A percentile compares a stretch with the other conserved stretches of the same genome.
Evolutionary conservation across 1,284 basidiomycete genomes (phyloP).

Genomic region (Tilletia horrida): DNA sequence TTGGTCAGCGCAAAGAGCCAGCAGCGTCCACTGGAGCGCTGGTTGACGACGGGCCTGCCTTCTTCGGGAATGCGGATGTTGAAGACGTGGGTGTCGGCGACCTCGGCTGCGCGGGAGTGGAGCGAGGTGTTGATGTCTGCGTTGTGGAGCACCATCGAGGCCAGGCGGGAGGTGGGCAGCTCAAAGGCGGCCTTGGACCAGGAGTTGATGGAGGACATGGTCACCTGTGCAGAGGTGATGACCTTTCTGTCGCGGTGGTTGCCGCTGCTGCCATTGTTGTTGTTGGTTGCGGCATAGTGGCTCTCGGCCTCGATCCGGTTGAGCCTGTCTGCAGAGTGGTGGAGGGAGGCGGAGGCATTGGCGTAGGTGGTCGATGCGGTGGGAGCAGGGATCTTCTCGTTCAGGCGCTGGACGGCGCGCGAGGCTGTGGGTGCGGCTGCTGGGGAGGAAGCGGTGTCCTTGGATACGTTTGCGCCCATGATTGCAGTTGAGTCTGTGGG

Average conservation of each 20-base stretch:
- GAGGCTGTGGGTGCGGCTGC: background rate
- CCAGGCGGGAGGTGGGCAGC: slow-evolving; percentile 67
- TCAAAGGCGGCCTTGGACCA: background rate
- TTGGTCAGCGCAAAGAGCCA: slow-evolving; percentile 59
- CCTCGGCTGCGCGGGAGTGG: slow-evolving; percentile 64
- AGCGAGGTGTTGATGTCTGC: slow-evolving; percentile 68
- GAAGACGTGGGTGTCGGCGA: slow-evolving; percentile 76
- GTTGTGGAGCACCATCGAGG: slow-evolving; percentile 76
- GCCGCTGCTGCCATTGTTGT: too few relatives aligned
- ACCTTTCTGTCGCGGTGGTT: background rate
- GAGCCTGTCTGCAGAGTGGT: slow-evolving; percentile 4
- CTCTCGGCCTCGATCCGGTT: slow-evolving; percentile 12
- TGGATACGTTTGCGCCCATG: slow-evolving; percentile 17
- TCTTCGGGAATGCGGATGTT: slow-evolving; percentile 75
- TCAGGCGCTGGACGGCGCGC: slow-evolving; percentile 3
- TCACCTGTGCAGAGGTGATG: background rate
- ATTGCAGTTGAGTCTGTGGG: background rate
- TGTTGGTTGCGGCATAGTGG: too few relatives aligned
- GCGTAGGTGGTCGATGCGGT: background rate
- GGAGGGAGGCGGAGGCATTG: background rate
- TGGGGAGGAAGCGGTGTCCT: background rate
- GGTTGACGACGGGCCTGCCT: slow-evolving; percentile 72
- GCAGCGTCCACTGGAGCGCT: slow-evolving; percentile 62
- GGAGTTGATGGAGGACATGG: slow-evolving; percentile 2
- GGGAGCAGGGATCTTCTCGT: slow-evolving; percentile 7